These are phyloP conservation scores for Microbotryomycetes sp. DNA, from an alignment of 1,284 basidiomycete species.

Conservation along the genomic window DNA sequence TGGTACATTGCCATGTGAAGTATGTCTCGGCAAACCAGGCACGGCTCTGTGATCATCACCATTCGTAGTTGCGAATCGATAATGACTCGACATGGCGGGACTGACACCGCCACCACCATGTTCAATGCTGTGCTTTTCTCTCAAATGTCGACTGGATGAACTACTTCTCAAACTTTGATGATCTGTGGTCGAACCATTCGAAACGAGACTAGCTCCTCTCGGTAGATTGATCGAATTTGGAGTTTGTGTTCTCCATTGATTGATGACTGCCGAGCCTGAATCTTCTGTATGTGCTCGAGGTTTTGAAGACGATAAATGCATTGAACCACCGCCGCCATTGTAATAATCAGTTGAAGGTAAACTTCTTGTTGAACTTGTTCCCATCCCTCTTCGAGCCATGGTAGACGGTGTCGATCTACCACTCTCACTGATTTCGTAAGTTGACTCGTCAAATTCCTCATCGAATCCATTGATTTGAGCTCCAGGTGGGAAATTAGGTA, in stretches of 20 bases:
- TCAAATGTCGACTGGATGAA: conserved; percentile 33
- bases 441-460: conserved; percentile 17
- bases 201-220: conserved; percentile 21
- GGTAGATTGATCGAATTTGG: conserved; percentile 20
- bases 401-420: conserved; percentile 23
- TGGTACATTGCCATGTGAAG: conserved; percentile 22
- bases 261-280: conserved; percentile 50
- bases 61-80: conserved; percentile 15
- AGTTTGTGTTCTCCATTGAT: conserved; percentile 35
- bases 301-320: too few relatives aligned
- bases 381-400: conserved; percentile 14
- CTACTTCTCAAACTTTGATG: conserved; percentile 32
- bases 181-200: conserved; percentile 17
- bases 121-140: conserved; percentile 34
- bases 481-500: conserved; percentile 16
- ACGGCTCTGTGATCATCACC: conserved; percentile 3
- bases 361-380: conserved; percentile 17
- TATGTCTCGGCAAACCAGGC: conserved; percentile 20
- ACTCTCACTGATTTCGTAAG: conserved; percentile 21
- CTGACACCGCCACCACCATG: conserved; percentile 23
- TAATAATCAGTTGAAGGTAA: conserved; percentile 13
- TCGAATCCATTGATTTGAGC: conserved; percentile 25
- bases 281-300: conserved; percentile 68
- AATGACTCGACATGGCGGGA: conserved; percentile 3
- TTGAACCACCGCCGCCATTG: conserved; percentile 37